phyloP scores from a whole-genome alignment of 495 filamentous ascomycete species.

The Xylaria flabelliformis region DNA sequence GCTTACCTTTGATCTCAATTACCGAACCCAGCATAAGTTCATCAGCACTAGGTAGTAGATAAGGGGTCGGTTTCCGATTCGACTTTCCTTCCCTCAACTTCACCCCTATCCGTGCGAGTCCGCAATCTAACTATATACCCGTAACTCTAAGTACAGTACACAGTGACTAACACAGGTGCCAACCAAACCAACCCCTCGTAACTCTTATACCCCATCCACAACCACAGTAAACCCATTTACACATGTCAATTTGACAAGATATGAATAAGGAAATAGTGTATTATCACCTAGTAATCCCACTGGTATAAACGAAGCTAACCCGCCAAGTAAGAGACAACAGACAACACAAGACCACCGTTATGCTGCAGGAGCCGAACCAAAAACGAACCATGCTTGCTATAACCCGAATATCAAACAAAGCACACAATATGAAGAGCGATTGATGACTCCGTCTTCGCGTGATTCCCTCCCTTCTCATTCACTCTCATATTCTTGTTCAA shows the following conservation, averaged over 20 bases:
- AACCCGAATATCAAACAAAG: conserved; percentile 16
- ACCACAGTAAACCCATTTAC: no score
- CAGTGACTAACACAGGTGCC: not conserved
- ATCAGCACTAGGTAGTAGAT: not conserved
- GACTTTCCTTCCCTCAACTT: not conserved
- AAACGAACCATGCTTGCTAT: not conserved
- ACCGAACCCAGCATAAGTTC: not conserved
- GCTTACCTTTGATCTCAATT: not conserved
- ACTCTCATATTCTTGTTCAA: not conserved
- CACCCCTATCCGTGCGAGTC: not conserved
- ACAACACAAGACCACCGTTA: not conserved
- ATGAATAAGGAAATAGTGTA: not conserved
- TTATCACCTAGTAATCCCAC: not conserved
- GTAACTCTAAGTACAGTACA: not conserved
- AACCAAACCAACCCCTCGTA: not conserved
- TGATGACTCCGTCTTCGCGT: not conserved
- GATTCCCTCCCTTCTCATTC: not conserved
- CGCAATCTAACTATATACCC: not conserved
- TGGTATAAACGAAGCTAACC: conserved; percentile 1
- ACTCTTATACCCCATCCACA: not conserved
- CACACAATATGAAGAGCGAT: not conserved
- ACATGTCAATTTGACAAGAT: not conserved
- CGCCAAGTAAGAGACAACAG: not conserved
- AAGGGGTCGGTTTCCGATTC: not conserved
- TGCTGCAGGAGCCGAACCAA: conserved; percentile 4